Evolutionary conservation across 148 eudicot species (phyloP).

Genomic region (Pouteria glomerata): DNA sequence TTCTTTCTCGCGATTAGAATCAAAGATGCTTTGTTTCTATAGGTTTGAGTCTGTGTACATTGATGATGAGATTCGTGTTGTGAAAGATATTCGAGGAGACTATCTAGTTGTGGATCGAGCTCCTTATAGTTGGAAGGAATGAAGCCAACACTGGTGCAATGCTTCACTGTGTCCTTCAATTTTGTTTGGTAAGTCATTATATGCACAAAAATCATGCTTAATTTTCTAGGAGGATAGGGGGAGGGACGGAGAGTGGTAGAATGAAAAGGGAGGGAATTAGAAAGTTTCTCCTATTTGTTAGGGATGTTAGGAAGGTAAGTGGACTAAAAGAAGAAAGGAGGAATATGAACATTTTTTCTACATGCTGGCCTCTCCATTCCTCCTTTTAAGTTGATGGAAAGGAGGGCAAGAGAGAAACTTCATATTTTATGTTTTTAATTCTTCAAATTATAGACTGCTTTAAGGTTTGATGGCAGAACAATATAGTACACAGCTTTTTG

Average conservation of each 20-base stretch:
- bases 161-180: slow-evolving; percentile 1
- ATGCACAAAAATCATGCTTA: not conserved
- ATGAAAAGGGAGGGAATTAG: not conserved
- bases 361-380: not conserved
- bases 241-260: not conserved
- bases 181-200: slow-evolving; percentile 3
- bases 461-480: not conserved
- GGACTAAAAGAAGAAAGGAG: not conserved
- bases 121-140: slow-evolving; percentile 92
- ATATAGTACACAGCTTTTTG: not conserved
- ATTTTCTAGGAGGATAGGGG: not conserved
- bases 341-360: not conserved
- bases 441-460: not conserved
- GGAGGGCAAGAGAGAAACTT: not conserved
- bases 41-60: slow-evolving; percentile 90
- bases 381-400: not conserved
- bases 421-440: not conserved
- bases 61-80: slow-evolving; percentile 91
- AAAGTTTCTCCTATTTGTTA: not conserved
- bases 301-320: not conserved
- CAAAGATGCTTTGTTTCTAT: slow-evolving; percentile 14
- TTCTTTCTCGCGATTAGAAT: not conserved
- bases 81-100: slow-evolving; percentile 91
- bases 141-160: slow-evolving; percentile 15
- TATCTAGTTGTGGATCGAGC: slow-evolving; percentile 90